Base-by-base conservation (phyloP, 2,329 filamentous ascomycete species). In the Pseudogymnoascus pannorum region DNA sequence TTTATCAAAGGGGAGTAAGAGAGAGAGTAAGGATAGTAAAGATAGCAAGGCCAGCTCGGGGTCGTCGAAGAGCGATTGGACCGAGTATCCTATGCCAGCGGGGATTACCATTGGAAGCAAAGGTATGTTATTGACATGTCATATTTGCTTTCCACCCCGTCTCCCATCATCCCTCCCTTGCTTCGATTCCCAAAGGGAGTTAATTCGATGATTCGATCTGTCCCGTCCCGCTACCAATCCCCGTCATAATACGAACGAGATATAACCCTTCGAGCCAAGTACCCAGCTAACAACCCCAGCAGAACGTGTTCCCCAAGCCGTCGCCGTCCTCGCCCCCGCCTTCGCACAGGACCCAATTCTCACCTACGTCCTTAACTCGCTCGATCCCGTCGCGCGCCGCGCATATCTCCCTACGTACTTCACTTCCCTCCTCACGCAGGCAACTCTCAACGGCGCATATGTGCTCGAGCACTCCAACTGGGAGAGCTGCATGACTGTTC, bases 391-490 rank as follows among this genome's bases (percentile, higher is more conserved):
- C 5, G 33, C 58, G 11, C 58, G 64, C 18, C 24, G 44, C 18
- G 58, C 63, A 7, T 67, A 66, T 51, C 59, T 64, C 1, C 63
- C 64, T 4, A 38, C 29, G 1, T 66, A 63, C 48, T 68, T 68
- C 51, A 57, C 60, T 20, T 44, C 58, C 1, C 51, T 68, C 6
- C 33, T 68, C 12, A 65, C 57, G 11, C 63, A 64, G 0, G 66
- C 66, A 7, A 57, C 61, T 0, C 35, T 66, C 18, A 68, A 68
- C 58, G 40, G 60, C 9, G 64, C 60, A 1, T 58, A 57, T 8
- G 61, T 68, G 11, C 44, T 38, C 7, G 66, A 67, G 35, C 57
- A 57, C 5, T 44, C 60, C 18, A 60, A n/a, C 5, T 44, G 61
- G 12, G 31, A 57, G 40, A 57, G 58, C 24, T 65, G 63, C 48